phyloP scores from a whole-genome alignment of 2,329 filamentous ascomycete genomes.

The Ophiostoma quercus region DNA sequence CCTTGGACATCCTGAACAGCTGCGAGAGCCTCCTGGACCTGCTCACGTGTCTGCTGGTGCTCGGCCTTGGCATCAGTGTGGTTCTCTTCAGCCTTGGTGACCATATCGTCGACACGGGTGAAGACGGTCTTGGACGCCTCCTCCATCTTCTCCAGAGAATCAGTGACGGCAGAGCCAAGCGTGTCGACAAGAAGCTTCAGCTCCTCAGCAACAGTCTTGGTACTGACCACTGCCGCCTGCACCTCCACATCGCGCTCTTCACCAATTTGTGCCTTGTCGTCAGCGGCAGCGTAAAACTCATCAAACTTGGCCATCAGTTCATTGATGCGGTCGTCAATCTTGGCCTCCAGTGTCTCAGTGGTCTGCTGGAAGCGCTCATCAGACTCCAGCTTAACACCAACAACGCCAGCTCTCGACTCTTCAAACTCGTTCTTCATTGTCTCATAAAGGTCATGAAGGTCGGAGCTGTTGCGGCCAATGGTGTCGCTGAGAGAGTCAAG shows the following conservation, averaged over 20 bases:
- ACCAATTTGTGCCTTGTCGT: conserved; percentile 66
- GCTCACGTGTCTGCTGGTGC: conserved; percentile 75
- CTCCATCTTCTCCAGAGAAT: conserved; percentile 79
- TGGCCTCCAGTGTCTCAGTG: conserved; percentile 49
- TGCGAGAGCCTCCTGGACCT: conserved; percentile 68
- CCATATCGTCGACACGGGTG: conserved; percentile 72
- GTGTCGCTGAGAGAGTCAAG: conserved; percentile 62
- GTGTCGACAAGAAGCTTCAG: conserved; percentile 81
- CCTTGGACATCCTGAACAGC: conserved; percentile 71
- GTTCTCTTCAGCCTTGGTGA: conserved; percentile 67
- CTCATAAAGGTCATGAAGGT: conserved; percentile 66
- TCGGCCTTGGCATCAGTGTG: conserved; percentile 69
- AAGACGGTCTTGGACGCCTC: conserved; percentile 86
- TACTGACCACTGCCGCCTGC: conserved; percentile 66
- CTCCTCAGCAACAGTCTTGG: conserved; percentile 78
- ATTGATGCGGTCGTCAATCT: conserved; percentile 61
- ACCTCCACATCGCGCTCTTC: conserved; percentile 70
- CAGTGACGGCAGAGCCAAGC: conserved; percentile 72
- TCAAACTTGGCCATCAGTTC: conserved; percentile 85
- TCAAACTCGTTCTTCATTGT: conserved; percentile 83
- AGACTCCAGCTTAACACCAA: conserved; percentile 73
- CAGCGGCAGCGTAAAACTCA: conserved; percentile 68
- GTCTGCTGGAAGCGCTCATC: conserved; percentile 68
- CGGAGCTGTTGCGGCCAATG: conserved; percentile 54
- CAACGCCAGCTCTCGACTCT: conserved; percentile 72